These are phyloP conservation scores for Blastosporella zonata DNA, from an alignment of 1,284 basidiomycete genomes.

Conservation along the genomic window DNA sequence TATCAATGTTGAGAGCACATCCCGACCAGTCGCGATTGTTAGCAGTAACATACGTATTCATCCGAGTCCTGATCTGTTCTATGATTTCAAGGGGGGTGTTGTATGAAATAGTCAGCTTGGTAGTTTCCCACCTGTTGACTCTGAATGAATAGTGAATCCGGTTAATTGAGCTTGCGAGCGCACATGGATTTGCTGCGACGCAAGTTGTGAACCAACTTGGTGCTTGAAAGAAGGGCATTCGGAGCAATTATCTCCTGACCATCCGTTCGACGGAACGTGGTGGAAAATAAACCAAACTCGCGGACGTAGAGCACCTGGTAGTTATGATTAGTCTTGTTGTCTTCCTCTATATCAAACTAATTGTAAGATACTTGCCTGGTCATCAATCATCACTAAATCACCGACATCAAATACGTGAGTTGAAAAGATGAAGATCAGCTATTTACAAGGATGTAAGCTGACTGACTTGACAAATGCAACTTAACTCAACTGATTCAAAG, in stretches of 20 bases:
- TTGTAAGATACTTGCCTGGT: conserved; percentile 40
- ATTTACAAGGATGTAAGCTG: conserved; percentile 1
- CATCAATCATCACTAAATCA: conserved; percentile 77
- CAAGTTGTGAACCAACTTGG: conserved; percentile 78
- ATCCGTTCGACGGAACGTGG: conserved; percentile 75
- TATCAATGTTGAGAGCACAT: conserved; percentile 62
- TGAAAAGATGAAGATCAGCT: conserved; percentile 83
- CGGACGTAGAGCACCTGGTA: conserved; percentile 56
- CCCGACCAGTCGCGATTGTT: conserved; percentile 77
- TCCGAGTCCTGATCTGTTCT: conserved; percentile 59
- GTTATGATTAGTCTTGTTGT: neutral
- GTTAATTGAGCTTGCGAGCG: conserved; percentile 19
- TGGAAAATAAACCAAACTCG: conserved; percentile 82
- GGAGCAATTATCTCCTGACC: conserved; percentile 81
- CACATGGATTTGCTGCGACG: conserved; percentile 75
- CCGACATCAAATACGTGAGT: conserved; percentile 80
- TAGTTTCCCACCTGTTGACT: conserved; percentile 71
- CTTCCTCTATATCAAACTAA: neutral
- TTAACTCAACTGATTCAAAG: conserved; percentile 66
- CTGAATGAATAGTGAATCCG: neutral
- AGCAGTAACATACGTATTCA: conserved; percentile 60
- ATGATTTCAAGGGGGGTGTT: conserved; percentile 66
- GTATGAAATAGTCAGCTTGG: conserved; percentile 61
- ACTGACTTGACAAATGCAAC: neutral
- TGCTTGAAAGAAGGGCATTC: conserved; percentile 69